Conservation (phyloP, 306 rosid species). For the Astragalus membranaceus region DNA sequence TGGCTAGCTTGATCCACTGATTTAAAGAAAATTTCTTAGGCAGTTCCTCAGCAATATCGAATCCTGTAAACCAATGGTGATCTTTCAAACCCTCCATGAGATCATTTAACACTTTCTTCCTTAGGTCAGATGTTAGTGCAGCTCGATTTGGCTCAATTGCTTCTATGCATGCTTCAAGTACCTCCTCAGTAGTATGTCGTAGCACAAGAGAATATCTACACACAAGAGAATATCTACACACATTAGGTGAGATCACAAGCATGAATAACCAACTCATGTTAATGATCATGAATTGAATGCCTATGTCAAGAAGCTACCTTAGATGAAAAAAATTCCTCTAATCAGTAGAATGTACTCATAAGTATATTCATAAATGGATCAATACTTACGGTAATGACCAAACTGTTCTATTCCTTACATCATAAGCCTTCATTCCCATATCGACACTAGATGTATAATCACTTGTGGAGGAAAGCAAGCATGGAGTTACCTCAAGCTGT, state of each 20-base stretch:
- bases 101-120: conserved; percentile 58
- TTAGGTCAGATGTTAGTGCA: conserved; percentile 65
- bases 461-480: conserved; percentile 62
- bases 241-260: not conserved
- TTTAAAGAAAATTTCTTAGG: conserved; percentile 54
- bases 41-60: conserved; percentile 61
- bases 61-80: conserved; percentile 75
- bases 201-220: conserved; percentile 87
- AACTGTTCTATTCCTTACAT: conserved; percentile 57
- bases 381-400: conserved; percentile 92
- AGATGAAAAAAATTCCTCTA: not conserved
- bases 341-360: not conserved
- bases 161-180: conserved; percentile 81
- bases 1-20: conserved; percentile 81
- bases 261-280: not conserved
- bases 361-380: too few relatives aligned
- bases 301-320: not conserved
- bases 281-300: not conserved
- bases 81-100: conserved; percentile 67
- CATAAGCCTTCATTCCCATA: conserved; percentile 30
- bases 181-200: conserved; percentile 97
- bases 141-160: conserved; percentile 78
- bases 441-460: conserved; percentile 28
- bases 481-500: conserved; percentile 94
- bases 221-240: conserved; percentile 79